Base-by-base conservation (phyloP, 2,329 filamentous ascomycete species). In the Calonectria leucothoes region DNA sequence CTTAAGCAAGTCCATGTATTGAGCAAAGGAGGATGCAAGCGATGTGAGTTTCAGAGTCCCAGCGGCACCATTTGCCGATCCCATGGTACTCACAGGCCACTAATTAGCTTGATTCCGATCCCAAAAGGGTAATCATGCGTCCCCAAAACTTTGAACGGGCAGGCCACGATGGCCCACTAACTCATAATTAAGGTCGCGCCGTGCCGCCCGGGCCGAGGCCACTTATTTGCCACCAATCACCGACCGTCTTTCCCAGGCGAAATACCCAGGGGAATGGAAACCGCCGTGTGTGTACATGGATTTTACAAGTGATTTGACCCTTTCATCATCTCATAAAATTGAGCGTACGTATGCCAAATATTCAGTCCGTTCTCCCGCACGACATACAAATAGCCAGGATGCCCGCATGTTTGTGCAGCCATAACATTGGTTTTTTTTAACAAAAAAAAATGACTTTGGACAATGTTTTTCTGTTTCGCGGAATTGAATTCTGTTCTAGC, bases 191-290 rank as follows among this genome's bases (percentile, higher is more conserved):
- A 11, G 55, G 31, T 20, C 37, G 55, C 55, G n/a, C 55, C 55
- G 55, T 59, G 55, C 55, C 55, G 55, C 4, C 49, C 55, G 55
- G 55, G 55, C 55, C 55, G 55, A 59, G 55, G 55, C 55, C 33
- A 14, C 55, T 27, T 39, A 37, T 39, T 59, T 39, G 5, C 55
- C 55, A 59, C 55, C 55, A 59, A 59, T 59, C 55, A 59, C 33
- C 3, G 20, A 1, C 8, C 15, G 55, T 3, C 33, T 15, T 14
- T n/a, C 15, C 29, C 42, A 45, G 42, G 42, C n/a, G 42, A 45
- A 45, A 45, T 45, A 23, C 42, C 35, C 42, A 20, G 6, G 8
- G 42, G 4, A 39, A 7, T 45, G 20, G 42, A 23, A 45, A 45
- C n/a, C 23, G 17, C 7, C 1, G n/a, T 45, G 39, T 2, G 39